Conservation (phyloP, 2,329 filamentous ascomycete genomes). For the Pseudogymnoascus sp. region DNA sequence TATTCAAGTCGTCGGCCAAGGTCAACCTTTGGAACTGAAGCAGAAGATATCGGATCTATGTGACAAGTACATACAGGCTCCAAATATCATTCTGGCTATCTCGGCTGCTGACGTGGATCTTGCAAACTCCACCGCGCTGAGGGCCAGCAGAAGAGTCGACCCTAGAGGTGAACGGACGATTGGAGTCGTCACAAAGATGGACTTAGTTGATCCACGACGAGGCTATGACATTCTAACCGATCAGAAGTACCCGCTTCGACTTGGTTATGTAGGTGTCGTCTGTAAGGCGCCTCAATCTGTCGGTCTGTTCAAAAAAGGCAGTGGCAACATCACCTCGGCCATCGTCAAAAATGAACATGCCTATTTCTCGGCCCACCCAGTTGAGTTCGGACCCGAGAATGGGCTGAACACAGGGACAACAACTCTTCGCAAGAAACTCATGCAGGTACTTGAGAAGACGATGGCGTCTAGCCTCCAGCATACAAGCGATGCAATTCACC, state of each 20-base stretch:
- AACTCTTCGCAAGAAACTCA: slow-evolving; percentile 87
- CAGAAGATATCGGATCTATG: slow-evolving; percentile 94
- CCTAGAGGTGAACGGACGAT: slow-evolving; percentile 93
- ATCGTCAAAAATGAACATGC: slow-evolving; percentile 84
- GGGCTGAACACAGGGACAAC: slow-evolving; percentile 75
- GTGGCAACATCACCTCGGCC: slow-evolving; percentile 67
- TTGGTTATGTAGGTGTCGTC: slow-evolving; percentile 94
- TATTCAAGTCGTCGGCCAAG: slow-evolving; percentile 87
- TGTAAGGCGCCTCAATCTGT: slow-evolving; percentile 58
- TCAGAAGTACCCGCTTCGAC: slow-evolving; percentile 85
- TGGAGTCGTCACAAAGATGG: slow-evolving; percentile 99
- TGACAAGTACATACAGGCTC: slow-evolving; percentile 94
- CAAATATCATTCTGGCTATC: slow-evolving; percentile 94
- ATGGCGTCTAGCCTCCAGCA: slow-evolving; percentile 89
- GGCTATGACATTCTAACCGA: slow-evolving; percentile 76
- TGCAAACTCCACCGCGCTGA: slow-evolving; percentile 87
- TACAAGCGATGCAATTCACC: slow-evolving; percentile 85
- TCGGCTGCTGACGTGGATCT: slow-evolving; percentile 96
- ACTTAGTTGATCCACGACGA: slow-evolving; percentile 78
- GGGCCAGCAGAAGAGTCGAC: slow-evolving; percentile 85
- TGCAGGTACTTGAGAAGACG: slow-evolving; percentile 92
- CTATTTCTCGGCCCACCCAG: slow-evolving; percentile 77
- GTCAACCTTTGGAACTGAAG: slow-evolving; percentile 86
- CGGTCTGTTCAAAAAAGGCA: slow-evolving; percentile 77
- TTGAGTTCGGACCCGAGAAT: slow-evolving; percentile 68